phyloP scores from a whole-genome alignment of 208 protist species.

The Crithidia mellificae region DNA sequence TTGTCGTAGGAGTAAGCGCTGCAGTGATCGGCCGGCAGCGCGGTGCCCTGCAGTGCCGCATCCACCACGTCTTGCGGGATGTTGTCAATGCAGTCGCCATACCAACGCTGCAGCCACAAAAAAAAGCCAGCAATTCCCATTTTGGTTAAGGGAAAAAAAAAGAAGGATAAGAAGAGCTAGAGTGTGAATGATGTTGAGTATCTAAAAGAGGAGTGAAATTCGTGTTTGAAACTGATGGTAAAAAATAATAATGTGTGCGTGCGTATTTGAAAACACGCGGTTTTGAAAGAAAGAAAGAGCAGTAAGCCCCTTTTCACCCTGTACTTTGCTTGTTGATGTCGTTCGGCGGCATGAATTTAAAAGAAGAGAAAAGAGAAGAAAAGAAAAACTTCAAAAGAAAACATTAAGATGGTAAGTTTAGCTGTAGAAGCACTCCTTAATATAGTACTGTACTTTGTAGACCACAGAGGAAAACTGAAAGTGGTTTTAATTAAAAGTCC shows the following conservation, averaged over 20 bases:
- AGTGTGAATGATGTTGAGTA: too few relatives aligned
- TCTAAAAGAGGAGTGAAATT: too few relatives aligned
- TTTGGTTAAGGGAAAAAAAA: neutral
- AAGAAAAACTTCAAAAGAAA: too few relatives aligned
- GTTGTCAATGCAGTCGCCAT: slow-evolving; percentile 78
- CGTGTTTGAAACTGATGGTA: too few relatives aligned
- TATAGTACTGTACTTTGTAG: too few relatives aligned
- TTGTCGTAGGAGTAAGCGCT: slow-evolving; percentile 91
- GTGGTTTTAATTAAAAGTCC: too few relatives aligned
- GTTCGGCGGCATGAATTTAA: too few relatives aligned
- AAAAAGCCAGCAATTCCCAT: slow-evolving; percentile 93
- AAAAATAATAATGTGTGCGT: neutral
- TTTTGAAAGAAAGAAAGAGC: too few relatives aligned
- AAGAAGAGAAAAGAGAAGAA: slow-evolving; percentile 1
- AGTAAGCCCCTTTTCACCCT: neutral
- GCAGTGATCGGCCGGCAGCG: slow-evolving; percentile 26
- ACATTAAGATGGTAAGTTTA: too few relatives aligned
- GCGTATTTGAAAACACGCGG: too few relatives aligned
- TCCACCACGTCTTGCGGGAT: slow-evolving; percentile 75
- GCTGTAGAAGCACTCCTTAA: too few relatives aligned
- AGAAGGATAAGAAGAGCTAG: neutral
- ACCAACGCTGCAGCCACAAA: slow-evolving; percentile 87
- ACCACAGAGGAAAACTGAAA: too few relatives aligned
- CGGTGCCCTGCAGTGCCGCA: slow-evolving; percentile 43
- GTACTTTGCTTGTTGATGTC: slow-evolving; percentile 5